Percentiles rank a stretch among this genome's conserved stretches.
phyloP scores from a whole-genome alignment of 441 rosid species.

The Francoa sonchifolia region DNA sequence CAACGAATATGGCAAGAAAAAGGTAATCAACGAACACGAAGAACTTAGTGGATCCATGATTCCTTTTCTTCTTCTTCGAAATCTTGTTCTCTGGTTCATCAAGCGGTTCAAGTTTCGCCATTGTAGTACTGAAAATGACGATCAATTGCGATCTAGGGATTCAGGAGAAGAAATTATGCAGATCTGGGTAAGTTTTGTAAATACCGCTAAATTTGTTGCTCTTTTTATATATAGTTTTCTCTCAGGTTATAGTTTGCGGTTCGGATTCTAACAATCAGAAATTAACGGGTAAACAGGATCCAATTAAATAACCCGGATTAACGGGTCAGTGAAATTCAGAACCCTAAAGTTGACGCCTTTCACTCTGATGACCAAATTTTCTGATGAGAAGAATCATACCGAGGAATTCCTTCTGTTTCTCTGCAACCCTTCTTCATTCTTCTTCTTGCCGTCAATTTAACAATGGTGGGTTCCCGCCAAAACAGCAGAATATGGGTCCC shows the following conservation, averaged over 20 bases:
- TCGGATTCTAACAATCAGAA: no score
- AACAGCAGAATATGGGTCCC: conserved; percentile 11
- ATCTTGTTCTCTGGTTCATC: neutral
- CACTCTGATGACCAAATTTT: no score
- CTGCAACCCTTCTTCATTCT: conserved; percentile 12
- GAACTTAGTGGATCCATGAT: neutral
- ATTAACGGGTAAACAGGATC: no score
- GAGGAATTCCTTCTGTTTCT: no score
- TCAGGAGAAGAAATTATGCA: neutral
- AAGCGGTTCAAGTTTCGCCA: neutral
- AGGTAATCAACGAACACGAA: neutral
- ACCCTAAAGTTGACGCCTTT: no score
- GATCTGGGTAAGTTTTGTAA: neutral
- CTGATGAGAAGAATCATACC: neutral
- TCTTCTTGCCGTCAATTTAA: conserved; percentile 8
- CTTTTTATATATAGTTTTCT: no score
- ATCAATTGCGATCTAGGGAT: neutral
- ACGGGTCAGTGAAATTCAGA: no score
- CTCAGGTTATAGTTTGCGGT: no score
- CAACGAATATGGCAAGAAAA: neutral
- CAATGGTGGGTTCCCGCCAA: conserved; percentile 13
- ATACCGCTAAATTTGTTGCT: neutral
- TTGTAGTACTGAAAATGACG: neutral
- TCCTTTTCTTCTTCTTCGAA: neutral
- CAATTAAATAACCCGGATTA: no score